Evolutionary conservation across 495 filamentous ascomycete genomes (phyloP).

Genomic region (Penicillium odoratum): DNA sequence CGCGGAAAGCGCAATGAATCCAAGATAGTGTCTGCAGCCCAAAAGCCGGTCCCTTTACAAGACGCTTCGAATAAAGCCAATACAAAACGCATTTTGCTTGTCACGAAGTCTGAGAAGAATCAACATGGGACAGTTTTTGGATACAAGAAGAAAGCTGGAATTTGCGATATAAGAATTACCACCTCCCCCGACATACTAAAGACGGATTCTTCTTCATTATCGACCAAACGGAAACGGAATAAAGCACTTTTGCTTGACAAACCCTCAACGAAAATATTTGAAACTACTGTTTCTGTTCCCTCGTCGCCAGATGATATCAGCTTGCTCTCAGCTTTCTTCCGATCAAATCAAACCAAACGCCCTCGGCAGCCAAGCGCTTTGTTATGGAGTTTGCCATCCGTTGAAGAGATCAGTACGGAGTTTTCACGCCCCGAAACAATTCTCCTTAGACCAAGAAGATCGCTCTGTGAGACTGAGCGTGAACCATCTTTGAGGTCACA

Average conservation of each 20-base stretch:
- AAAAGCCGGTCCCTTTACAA: not conserved
- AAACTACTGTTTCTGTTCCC: not conserved
- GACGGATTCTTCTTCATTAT: not conserved
- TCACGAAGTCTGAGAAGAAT: not conserved
- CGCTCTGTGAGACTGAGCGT: not conserved
- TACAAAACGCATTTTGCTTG: not conserved
- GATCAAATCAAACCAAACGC: constrained; percentile 5
- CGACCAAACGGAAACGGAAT: not conserved
- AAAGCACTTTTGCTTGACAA: not conserved
- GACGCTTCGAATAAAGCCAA: not conserved
- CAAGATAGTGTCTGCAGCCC: not conserved
- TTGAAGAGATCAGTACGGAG: not conserved
- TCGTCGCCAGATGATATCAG: constrained; percentile 3
- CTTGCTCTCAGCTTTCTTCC: constrained; percentile 8
- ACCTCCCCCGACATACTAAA: not conserved
- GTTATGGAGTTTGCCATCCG: constrained; percentile 5
- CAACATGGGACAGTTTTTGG: not conserved
- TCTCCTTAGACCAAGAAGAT: not conserved
- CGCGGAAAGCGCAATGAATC: not conserved
- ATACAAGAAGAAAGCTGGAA: not conserved
- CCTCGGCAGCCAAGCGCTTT: not conserved
- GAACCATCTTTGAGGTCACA: not conserved
- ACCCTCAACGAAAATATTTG: not conserved
- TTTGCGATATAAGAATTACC: not conserved
- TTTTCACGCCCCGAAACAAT: constrained; percentile 1